Conservation (phyloP, 2,329 filamentous ascomycete species). For the Ilyonectria mors-panacis region DNA sequence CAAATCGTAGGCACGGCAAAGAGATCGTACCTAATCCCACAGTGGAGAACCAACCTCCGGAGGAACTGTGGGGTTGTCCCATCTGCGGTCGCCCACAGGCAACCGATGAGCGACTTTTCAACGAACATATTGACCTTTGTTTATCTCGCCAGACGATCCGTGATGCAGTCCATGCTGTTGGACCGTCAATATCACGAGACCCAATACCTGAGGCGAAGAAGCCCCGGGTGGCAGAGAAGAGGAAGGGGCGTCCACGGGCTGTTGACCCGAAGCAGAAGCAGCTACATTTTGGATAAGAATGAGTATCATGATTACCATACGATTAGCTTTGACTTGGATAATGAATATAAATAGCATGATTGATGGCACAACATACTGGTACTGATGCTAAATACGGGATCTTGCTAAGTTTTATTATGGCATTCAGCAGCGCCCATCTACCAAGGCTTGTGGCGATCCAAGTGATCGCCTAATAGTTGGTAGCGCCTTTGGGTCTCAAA, state of each 20-base stretch:
- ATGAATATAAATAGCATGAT: slow-evolving; percentile 21
- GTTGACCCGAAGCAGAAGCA: slow-evolving; percentile 66
- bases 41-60: slow-evolving; percentile 48
- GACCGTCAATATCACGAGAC: slow-evolving; percentile 44
- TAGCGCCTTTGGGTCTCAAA: too few species aligned
- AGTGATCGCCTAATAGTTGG: background rate
- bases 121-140: slow-evolving; percentile 93
- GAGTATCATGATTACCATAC: slow-evolving; percentile 18
- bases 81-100: slow-evolving; percentile 85
- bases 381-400: background rate
- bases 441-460: background rate
- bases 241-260: slow-evolving; percentile 53
- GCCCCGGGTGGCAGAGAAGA: slow-evolving; percentile 55
- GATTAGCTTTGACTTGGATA: slow-evolving; percentile 8
- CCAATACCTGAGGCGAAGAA: slow-evolving; percentile 57
- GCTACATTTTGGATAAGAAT: slow-evolving; percentile 64
- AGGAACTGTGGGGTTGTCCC: slow-evolving; percentile 85
- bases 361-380: slow-evolving; percentile 14
- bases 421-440: background rate
- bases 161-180: slow-evolving; percentile 78
- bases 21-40: slow-evolving; percentile 65
- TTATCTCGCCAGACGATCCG: slow-evolving; percentile 89
- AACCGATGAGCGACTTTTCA: slow-evolving; percentile 84
- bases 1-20: slow-evolving; percentile 60
- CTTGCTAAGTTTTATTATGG: background rate